Base-by-base conservation (phyloP, 495 filamentous ascomycete species). In the Cryomyces antarcticus region DNA sequence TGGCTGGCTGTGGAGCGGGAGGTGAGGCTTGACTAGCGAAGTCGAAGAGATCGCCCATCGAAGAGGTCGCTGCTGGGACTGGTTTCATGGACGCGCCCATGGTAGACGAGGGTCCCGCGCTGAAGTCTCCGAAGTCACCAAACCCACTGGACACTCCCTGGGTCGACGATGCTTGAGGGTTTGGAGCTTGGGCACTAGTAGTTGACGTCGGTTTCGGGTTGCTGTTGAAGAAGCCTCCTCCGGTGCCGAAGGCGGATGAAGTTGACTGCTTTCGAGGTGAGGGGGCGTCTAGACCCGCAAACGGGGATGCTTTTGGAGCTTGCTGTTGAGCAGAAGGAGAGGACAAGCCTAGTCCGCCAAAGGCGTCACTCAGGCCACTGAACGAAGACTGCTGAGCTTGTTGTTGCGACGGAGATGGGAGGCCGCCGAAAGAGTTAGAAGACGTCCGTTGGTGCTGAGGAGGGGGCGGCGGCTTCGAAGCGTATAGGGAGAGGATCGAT, bases 401-500 rank as follows among this genome's bases (percentile, higher is more conserved):
- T 63, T 55, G 47, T 61, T 54, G 56, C 60, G 60, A 45, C 30
- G 74, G 69, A 31, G 75, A 76, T 46, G 76, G 65, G 65, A 82
- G 68, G 38, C 71, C 71, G 34, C 82, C 80, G 54, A 84, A 80
- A 0, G 77, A 62, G 11, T 67, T 60, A 41, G 70, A 64, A 44
- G 71, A 65, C 31, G 59, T 53, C 41, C 71, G 68, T 50, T 79
- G 78, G 34, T 75, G 70, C 45, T 72, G 69, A 12, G 79, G 81
- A 44, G 47, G 68, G 7, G 80, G 80, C 37, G 48, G 29, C 7
- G 42, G 53, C 31, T 53, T 57, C 9, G 87, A 83, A 31, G 89
- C 82, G 55, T 97, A 97, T 6, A 97, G 67, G 3, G 92, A 96
- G 7, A 97, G 63, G 44, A 97, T 97, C 9, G 88, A 95, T 57